Conservation (phyloP, 1,139 yeast genomes). For the Pneumocystis carinii region DNA sequence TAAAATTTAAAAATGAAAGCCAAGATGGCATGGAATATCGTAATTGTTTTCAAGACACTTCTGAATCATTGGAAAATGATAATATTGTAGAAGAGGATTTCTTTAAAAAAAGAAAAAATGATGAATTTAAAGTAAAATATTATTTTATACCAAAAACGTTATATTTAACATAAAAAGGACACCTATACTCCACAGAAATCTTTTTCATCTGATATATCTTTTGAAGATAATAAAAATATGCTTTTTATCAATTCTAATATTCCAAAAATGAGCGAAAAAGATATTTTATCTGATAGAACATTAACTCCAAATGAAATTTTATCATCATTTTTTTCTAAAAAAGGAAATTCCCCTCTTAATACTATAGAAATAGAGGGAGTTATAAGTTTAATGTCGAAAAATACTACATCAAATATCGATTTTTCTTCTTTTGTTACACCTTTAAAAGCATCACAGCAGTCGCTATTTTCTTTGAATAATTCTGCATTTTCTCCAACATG, state of each 20-base stretch:
- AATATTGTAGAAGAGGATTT: not conserved
- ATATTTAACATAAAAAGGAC: not conserved
- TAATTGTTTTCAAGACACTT: not conserved
- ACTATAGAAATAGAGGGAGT: constrained; percentile 80
- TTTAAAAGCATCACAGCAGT: not conserved
- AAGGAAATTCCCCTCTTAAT: constrained; percentile 61
- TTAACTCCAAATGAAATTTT: constrained; percentile 40
- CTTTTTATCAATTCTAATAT: not conserved
- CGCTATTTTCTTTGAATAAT: not conserved
- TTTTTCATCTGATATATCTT: not conserved
- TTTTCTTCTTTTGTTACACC: not conserved
- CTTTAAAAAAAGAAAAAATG: not conserved
- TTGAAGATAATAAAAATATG: not conserved
- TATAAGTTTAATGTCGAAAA: constrained; percentile 35
- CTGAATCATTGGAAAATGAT: not conserved
- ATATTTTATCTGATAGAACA: not conserved
- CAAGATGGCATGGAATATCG: not conserved
- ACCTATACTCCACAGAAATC: not conserved
- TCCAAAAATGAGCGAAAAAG: not conserved
- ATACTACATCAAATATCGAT: not conserved
- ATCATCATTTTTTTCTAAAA: constrained; percentile 55
- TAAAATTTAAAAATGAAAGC: not conserved
- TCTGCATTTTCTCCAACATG: not conserved
- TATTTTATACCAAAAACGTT: not conserved
- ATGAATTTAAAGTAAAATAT: not conserved